Percentiles rank a stretch among this genome's conserved stretches.
These are phyloP conservation scores for Chytridium lagenaria DNA, from an alignment of 371 early-diverging fungal genomes.

Conservation along the genomic window DNA sequence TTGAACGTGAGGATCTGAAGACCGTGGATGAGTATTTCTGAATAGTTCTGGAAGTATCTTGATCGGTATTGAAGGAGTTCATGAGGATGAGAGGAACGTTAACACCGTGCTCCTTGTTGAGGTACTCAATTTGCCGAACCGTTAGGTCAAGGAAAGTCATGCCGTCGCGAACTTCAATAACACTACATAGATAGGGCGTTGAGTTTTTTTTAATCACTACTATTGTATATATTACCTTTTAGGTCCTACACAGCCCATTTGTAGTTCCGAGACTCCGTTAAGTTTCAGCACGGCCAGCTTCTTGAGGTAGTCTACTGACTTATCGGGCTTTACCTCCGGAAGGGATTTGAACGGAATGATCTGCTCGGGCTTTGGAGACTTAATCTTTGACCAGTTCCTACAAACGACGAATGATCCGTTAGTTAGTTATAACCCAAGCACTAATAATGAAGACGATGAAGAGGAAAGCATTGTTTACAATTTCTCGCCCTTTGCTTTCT, in stretches of 20 bases:
- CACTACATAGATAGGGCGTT: slow-evolving; percentile 50
- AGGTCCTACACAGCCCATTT: slow-evolving; percentile 99
- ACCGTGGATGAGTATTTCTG: slow-evolving; percentile 94
- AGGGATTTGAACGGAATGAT: slow-evolving; percentile 80
- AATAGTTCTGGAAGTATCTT: slow-evolving; percentile 95
- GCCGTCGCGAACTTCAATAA: slow-evolving; percentile 98
- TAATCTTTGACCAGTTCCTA: slow-evolving; percentile 93
- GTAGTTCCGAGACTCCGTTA: slow-evolving; percentile 99
- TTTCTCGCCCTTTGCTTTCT: slow-evolving; percentile 78
- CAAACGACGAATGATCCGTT: not conserved
- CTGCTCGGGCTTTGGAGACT: slow-evolving; percentile 83
- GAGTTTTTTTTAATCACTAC: not conserved
- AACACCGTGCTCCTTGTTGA: slow-evolving; percentile 88
- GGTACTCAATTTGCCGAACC: slow-evolving; percentile 98
- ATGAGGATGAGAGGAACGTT: slow-evolving; percentile 98
- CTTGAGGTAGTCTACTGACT: slow-evolving; percentile 65
- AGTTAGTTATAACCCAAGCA: no score
- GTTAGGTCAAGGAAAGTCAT: slow-evolving; percentile 99
- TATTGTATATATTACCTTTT: no score
- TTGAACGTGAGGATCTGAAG: slow-evolving; percentile 96
- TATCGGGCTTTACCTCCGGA: slow-evolving; percentile 49
- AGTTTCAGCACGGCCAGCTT: slow-evolving; percentile 99
- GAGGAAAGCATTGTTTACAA: slow-evolving; percentile 73
- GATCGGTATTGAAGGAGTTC: slow-evolving; percentile 99
- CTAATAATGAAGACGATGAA: no score